phyloP scores from a whole-genome alignment of 1,284 basidiomycete species.

The Ceratobasidium sp. region DNA sequence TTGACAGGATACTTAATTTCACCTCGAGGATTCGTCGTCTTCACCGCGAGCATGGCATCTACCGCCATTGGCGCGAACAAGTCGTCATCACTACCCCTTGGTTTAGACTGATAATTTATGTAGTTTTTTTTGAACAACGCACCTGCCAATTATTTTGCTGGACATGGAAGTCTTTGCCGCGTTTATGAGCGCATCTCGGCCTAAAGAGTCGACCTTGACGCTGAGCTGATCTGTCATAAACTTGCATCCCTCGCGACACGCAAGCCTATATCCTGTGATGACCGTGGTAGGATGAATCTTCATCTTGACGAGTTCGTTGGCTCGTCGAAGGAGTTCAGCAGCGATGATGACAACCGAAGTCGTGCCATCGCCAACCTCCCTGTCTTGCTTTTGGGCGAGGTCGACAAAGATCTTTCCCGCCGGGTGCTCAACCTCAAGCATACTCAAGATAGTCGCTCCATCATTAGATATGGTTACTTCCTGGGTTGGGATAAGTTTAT shows the following conservation, averaged over 20 bases:
- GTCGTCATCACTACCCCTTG: slow-evolving; percentile 88
- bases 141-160: slow-evolving; percentile 98
- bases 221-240: slow-evolving; percentile 98
- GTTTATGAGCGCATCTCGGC: slow-evolving; percentile 92
- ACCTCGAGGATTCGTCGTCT: slow-evolving; percentile 91
- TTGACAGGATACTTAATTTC: slow-evolving; percentile 99
- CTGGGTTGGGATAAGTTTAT: slow-evolving; percentile 53
- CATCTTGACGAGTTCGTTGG: slow-evolving; percentile 97
- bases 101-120: slow-evolving; percentile 1
- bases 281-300: slow-evolving; percentile 99
- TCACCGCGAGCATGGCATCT: slow-evolving; percentile 98
- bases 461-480: slow-evolving; percentile 99
- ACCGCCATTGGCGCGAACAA: slow-evolving; percentile 98
- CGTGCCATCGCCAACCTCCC: slow-evolving; percentile 99
- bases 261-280: slow-evolving; percentile 97
- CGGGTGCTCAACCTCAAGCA: slow-evolving; percentile 92
- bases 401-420: slow-evolving; percentile 97
- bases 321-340: slow-evolving; percentile 92
- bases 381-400: slow-evolving; percentile 98
- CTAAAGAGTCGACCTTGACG: slow-evolving; percentile 92
- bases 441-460: slow-evolving; percentile 95
- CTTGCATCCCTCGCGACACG: slow-evolving; percentile 96
- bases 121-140: slow-evolving; percentile 50
- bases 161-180: slow-evolving; percentile 99
- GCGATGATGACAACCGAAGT: slow-evolving; percentile 99